These are phyloP conservation scores for Cucumis hystrix DNA, from an alignment of 306 rosid genomes.

Conservation along the genomic window DNA sequence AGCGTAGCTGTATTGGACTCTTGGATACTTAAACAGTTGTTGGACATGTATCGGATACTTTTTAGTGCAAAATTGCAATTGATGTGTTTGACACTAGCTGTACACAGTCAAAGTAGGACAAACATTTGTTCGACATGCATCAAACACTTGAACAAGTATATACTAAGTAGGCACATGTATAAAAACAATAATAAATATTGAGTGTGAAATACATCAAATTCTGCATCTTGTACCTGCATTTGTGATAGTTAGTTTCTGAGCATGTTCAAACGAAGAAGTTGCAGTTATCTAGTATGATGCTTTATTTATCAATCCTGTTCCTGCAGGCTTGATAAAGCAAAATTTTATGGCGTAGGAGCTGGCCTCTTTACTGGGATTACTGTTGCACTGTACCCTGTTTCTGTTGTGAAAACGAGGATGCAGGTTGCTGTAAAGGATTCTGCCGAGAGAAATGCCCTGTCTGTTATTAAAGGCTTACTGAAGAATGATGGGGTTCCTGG, in stretches of 20 bases:
- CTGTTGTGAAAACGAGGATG: constrained; percentile 79
- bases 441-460: constrained; percentile 50
- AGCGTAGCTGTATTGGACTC: no score
- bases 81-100: no score
- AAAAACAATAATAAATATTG: no score
- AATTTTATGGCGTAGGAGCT: constrained; percentile 75
- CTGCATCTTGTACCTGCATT: no score
- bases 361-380: constrained; percentile 86
- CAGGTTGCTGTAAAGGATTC: constrained; percentile 76
- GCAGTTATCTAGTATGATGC: background rate
- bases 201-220: no score
- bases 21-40: no score
- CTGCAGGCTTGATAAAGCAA: constrained; percentile 76
- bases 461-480: constrained; percentile 59
- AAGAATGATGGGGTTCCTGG: constrained; percentile 79
- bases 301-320: constrained; percentile 7
- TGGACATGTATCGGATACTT: no score
- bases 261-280: background rate
- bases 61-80: no score
- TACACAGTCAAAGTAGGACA: no score
- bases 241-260: background rate
- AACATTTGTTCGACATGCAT: no score
- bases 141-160: no score
- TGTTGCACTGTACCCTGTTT: constrained; percentile 70
- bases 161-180: no score